Conservation (phyloP, 345 rosid species). For the Carallia brachiata region DNA sequence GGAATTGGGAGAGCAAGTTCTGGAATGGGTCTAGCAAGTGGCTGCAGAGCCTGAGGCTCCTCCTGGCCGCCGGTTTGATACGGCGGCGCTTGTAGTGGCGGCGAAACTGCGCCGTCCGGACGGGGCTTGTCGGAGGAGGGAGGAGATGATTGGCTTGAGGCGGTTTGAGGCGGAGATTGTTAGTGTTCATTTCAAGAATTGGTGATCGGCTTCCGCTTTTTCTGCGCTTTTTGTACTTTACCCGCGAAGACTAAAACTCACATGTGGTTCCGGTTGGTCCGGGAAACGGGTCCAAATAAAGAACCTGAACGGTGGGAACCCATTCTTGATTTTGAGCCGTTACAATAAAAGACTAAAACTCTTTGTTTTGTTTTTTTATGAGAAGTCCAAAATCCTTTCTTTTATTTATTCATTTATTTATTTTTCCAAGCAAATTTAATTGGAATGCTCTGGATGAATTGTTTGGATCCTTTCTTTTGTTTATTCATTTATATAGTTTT, state of each 20-base stretch:
- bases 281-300: background rate
- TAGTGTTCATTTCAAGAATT: constrained; percentile 25
- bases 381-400: too few relatives aligned
- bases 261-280: constrained; percentile 17
- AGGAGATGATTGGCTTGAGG: constrained; percentile 13
- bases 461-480: too few relatives aligned
- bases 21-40: constrained; percentile 40
- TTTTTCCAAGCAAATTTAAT: too few relatives aligned
- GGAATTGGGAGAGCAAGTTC: constrained; percentile 26
- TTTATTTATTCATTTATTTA: too few relatives aligned
- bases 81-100: constrained; percentile 52
- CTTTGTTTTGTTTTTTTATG: too few relatives aligned
- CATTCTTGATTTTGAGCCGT: background rate
- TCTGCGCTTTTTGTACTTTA: constrained; percentile 2
- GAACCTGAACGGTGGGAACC: background rate
- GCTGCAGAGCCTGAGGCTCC: constrained; percentile 22
- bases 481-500: too few relatives aligned
- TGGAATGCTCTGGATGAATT: too few relatives aligned
- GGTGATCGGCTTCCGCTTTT: background rate
- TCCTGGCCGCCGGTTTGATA: constrained; percentile 28
- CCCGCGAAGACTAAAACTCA: constrained; percentile 19
- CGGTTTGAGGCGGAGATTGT: constrained; percentile 25
- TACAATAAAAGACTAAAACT: background rate
- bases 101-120: constrained; percentile 35
- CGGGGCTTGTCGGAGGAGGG: constrained; percentile 24